A percentile compares a stretch with the other conserved stretches of the same genome.
phyloP scores from a whole-genome alignment of 1,139 yeast genomes.

The Lodderomyces oxycetoniae region DNA sequence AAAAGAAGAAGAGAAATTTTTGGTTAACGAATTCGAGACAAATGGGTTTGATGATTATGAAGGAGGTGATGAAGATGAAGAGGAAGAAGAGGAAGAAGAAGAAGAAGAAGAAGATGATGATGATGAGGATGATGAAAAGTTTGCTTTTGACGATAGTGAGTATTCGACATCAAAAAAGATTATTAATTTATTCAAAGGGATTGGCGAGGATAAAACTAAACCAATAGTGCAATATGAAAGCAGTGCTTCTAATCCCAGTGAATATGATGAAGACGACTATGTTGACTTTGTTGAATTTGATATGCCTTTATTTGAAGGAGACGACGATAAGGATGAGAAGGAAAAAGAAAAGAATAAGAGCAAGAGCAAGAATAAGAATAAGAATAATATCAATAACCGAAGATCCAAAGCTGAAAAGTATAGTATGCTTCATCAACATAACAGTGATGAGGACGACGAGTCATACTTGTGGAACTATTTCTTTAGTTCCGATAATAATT shows the following conservation, averaged over 20 bases:
- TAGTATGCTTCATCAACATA: slow-evolving; percentile 6
- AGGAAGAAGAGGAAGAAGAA: slow-evolving; percentile 11
- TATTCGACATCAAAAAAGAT: slow-evolving; percentile 9
- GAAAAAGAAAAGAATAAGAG: slow-evolving; percentile 8
- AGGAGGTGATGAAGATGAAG: slow-evolving; percentile 10
- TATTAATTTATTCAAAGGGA: slow-evolving; percentile 21
- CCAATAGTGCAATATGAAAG: slow-evolving; percentile 31
- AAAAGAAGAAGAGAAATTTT: slow-evolving; percentile 43
- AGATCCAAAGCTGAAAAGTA: background rate
- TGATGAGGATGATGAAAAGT: slow-evolving; percentile 11
- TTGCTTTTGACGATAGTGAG: slow-evolving; percentile 16
- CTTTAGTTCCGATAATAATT: slow-evolving; percentile 41
- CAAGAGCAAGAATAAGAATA: slow-evolving; percentile 12
- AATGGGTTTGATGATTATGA: slow-evolving; percentile 41
- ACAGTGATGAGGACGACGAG: slow-evolving; percentile 49
- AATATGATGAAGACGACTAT: slow-evolving; percentile 27
- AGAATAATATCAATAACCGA: slow-evolving; percentile 12
- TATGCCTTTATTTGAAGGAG: slow-evolving; percentile 22
- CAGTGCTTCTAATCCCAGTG: slow-evolving; percentile 18
- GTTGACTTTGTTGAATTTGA: slow-evolving; percentile 31
- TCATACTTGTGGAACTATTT: slow-evolving; percentile 54
- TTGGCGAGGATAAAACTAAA: slow-evolving; percentile 17
- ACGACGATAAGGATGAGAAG: slow-evolving; percentile 17
- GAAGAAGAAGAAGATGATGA: slow-evolving; percentile 10
- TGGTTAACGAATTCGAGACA: slow-evolving; percentile 46